Evolutionary conservation across 2,329 filamentous ascomycete species (phyloP), one percentile per base, ranked within the genome.

Genomic region (Lithohypha guttulata): DNA sequence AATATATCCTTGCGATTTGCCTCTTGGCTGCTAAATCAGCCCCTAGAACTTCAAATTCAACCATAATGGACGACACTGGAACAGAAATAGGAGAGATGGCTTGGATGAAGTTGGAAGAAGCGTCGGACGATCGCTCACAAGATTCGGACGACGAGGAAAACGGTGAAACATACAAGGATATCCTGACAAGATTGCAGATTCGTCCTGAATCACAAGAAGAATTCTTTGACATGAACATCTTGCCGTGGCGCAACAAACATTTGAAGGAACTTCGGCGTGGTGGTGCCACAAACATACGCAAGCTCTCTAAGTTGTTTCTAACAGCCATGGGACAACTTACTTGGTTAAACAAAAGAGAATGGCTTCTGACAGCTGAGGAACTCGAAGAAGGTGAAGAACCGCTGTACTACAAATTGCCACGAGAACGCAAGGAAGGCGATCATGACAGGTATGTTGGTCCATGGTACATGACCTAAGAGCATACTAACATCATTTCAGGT

Each of bases 171-270:
- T 35, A 48, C 30, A 18, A 11, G 2, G 34, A 42, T n/a, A 33
- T 43, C 37, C 45, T 43, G 13, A 42, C 35, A 2, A 29, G 41
- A n/a, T 33, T 50, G 9, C 48, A 50, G 34, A 46, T 50, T 36
- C 19, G 23, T 11, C 39, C 42, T 4, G 42, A 43, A 9, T 34
- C 35, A 14, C 37, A 45, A 20, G 4, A 42, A 9, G 21, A 41
- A 9, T 50, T 50, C 42, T 42, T 43, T 26, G 23, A 42, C 11
- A 37, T 33, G 2, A 42, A 46, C 29, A 19, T 50, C n/a, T 40
- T 43, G 17, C 9, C 27, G 3, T 34, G 42, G 21, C 47, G 45
- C 23, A 47, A 41, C 29, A 48, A 45, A 3, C 34, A 34, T 4
- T 28, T 39, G 10, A 25, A 46, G 27, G 39, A 43, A 20, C 39